Conservation (phyloP, 2,329 filamentous ascomycete species). For the Cladophialophora psammophila region DNA sequence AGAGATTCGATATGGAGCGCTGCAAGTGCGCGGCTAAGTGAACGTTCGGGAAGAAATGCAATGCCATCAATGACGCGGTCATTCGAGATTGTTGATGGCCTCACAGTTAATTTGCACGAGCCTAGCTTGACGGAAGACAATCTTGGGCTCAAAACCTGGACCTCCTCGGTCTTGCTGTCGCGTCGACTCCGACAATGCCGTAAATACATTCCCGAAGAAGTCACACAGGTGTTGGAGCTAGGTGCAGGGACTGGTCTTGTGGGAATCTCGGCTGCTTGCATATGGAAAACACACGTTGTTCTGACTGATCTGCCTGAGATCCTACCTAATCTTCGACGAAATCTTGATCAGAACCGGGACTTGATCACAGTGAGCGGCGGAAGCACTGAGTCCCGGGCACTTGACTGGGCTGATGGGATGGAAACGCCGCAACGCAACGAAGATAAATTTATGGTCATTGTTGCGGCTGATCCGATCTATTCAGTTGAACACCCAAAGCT, state of each 20-base stretch:
- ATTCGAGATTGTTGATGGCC: conserved; percentile 62
- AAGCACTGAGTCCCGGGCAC: conserved; percentile 57
- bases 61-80: conserved; percentile 69
- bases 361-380: conserved; percentile 65
- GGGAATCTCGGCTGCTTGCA: conserved; percentile 79
- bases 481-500: conserved; percentile 80
- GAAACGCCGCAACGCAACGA: conserved; percentile 43
- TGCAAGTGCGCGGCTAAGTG: conserved; percentile 80
- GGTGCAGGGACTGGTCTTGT: conserved; percentile 92
- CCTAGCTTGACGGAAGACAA: conserved; percentile 87
- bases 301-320: conserved; percentile 88
- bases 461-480: conserved; percentile 88
- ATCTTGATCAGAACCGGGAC: conserved; percentile 69
- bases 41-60: conserved; percentile 80
- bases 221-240: conserved; percentile 70
- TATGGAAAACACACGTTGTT: conserved; percentile 70
- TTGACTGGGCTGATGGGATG: conserved; percentile 71
- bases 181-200: conserved; percentile 65
- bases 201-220: conserved; percentile 25
- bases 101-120: conserved; percentile 79
- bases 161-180: conserved; percentile 84
- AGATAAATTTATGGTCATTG: conserved; percentile 67
- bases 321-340: conserved; percentile 78
- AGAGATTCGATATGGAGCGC: conserved; percentile 69
- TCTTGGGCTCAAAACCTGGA: conserved; percentile 94